Conservation (phyloP, 2,329 filamentous ascomycete genomes). For the Mycocentrospora acerina region DNA sequence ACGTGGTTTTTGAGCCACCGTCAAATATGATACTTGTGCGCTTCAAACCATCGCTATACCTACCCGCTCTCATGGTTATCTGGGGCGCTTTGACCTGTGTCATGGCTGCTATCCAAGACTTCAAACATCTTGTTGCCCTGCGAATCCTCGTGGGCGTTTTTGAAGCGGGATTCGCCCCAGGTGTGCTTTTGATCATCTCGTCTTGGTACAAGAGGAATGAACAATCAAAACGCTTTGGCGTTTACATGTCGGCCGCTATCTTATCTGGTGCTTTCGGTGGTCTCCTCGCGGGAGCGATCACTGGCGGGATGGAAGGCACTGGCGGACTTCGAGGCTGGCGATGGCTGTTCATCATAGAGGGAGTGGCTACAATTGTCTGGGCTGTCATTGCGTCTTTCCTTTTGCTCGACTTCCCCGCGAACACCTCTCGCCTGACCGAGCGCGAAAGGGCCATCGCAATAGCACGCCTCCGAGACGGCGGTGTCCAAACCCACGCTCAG, state of each 20-base stretch:
- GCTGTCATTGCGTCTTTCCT: slow-evolving; percentile 49
- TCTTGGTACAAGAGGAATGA: slow-evolving; percentile 63
- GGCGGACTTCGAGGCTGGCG: slow-evolving; percentile 53
- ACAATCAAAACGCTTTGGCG: slow-evolving; percentile 57
- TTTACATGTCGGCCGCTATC: slow-evolving; percentile 61
- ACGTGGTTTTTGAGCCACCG: slow-evolving; percentile 57
- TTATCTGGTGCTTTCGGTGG: slow-evolving; percentile 58
- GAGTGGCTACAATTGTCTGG: slow-evolving; percentile 48
- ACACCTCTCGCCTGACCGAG: slow-evolving; percentile 45
- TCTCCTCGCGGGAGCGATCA: slow-evolving; percentile 53
- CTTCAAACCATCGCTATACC: slow-evolving; percentile 53
- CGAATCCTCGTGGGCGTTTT: slow-evolving; percentile 58
- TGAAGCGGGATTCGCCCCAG: slow-evolving; percentile 58
- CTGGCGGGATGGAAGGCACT: slow-evolving; percentile 49
- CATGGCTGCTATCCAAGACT: slow-evolving; percentile 53
- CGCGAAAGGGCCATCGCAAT: slow-evolving; percentile 49
- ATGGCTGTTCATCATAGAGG: slow-evolving; percentile 54
- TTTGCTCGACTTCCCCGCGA: slow-evolving; percentile 54
- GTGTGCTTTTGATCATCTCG: slow-evolving; percentile 56
- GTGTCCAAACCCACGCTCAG: slow-evolving; percentile 39
- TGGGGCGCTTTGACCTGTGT: slow-evolving; percentile 56
- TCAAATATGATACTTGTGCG: slow-evolving; percentile 57
- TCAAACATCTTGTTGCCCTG: slow-evolving; percentile 52
- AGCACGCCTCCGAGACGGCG: slow-evolving; percentile 48
- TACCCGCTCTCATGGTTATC: slow-evolving; percentile 53